These are phyloP conservation scores for Fusarium pseudograminearum DNA, from an alignment of 2,329 filamentous ascomycete species.

Conservation along the genomic window DNA sequence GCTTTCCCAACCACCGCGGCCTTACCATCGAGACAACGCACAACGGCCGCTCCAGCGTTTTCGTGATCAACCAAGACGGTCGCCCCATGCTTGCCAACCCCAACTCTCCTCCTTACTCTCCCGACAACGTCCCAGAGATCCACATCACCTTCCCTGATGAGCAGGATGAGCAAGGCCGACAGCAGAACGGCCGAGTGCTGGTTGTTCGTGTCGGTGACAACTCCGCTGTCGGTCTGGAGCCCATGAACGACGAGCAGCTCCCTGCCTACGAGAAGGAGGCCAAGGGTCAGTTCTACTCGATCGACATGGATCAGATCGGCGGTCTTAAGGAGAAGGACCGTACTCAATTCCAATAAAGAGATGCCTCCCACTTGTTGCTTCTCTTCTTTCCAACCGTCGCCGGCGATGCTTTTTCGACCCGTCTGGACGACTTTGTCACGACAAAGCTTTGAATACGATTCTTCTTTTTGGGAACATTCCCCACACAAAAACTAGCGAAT, in stretches of 20 bases:
- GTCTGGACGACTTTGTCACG: constrained; percentile 46
- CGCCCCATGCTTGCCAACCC: constrained; percentile 80
- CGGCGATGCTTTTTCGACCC: constrained; percentile 45
- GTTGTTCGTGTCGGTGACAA: constrained; percentile 91
- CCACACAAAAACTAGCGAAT: constrained; percentile 39
- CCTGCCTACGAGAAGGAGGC: constrained; percentile 90
- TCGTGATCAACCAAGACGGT: constrained; percentile 83
- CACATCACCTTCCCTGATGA: constrained; percentile 98
- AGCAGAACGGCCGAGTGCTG: constrained; percentile 87
- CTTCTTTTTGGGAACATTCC: constrained; percentile 22
- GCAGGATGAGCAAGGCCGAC: constrained; percentile 85
- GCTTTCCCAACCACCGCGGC: constrained; percentile 64
- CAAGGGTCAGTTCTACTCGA: constrained; percentile 85
- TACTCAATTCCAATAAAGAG: constrained; percentile 53
- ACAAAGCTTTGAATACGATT: constrained; percentile 41
- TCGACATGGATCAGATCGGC: constrained; percentile 94
- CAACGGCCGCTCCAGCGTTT: constrained; percentile 73
- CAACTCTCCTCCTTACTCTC: constrained; percentile 78
- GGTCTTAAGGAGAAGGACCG: constrained; percentile 90
- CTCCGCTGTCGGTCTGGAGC: constrained; percentile 87
- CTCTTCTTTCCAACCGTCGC: constrained; percentile 39
- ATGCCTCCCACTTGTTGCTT: constrained; percentile 24
- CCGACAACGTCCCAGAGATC: constrained; percentile 92
- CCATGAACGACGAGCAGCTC: constrained; percentile 81
- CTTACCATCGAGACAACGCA: constrained; percentile 70